These are phyloP conservation scores for Xylaria telfairii DNA, from an alignment of 495 filamentous ascomycete species.

Conservation along the genomic window DNA sequence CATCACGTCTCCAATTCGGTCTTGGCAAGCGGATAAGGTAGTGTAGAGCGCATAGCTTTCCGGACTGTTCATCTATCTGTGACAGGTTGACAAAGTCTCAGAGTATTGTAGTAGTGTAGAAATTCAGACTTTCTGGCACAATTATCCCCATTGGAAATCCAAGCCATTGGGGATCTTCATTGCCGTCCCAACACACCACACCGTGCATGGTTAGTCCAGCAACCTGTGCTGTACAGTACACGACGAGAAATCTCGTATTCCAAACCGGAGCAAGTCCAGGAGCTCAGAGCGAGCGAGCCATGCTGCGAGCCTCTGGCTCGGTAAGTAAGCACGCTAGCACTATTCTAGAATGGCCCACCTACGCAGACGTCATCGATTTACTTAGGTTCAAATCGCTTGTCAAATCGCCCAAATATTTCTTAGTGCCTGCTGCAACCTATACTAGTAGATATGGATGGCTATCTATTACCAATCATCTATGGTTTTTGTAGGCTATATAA, in stretches of 20 bases:
- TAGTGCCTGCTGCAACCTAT: too few species aligned
- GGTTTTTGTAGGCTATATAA: not conserved
- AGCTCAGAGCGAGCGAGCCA: not conserved
- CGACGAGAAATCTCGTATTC: constrained; percentile 26
- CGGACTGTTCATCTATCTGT: not conserved
- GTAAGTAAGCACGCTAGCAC: not conserved
- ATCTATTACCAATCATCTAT: not conserved
- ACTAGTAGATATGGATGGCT: not conserved
- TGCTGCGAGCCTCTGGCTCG: not conserved
- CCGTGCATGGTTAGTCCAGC: not conserved
- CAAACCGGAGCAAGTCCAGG: not conserved
- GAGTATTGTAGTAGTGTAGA: not conserved
- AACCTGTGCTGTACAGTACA: not conserved
- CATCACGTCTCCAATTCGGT: not conserved
- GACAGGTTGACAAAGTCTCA: not conserved
- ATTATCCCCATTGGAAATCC: not conserved
- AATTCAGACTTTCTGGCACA: not conserved
- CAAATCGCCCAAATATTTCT: not conserved
- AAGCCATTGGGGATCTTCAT: not conserved
- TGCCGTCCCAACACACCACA: constrained; percentile 1
- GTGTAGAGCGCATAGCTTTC: not conserved
- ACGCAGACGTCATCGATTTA: not conserved
- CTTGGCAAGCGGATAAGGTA: not conserved
- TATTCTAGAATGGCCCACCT: not conserved
- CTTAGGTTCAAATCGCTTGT: constrained; percentile 1